Base-by-base conservation (phyloP, 768 basidiomycete species). In the Paxillus rubicundulus region DNA sequence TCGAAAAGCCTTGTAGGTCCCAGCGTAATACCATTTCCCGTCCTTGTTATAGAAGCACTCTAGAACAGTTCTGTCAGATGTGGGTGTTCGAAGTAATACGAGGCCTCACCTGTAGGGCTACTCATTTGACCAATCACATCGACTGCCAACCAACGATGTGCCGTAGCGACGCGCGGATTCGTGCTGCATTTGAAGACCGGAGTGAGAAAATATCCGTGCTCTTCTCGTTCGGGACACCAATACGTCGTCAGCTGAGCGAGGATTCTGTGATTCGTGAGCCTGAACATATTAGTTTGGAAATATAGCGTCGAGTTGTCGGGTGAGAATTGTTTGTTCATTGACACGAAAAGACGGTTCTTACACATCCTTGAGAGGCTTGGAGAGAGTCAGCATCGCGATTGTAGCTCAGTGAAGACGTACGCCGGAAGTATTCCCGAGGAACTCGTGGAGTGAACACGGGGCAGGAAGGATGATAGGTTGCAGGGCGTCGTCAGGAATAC, bases 11-110 rank as follows among this genome's bases (percentile, higher is more conserved):
- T 77, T 81, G 69, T 91, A 91, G 4, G 81, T 76, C n/a, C 89
- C 89, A 12, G 89, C 88, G 55, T 91, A 91, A 64, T 90, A 91
- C 86, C 87, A 91, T 53, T 81, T 80, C 8, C 85, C 86, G 50
- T 89, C 86, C 65, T 84, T 89, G 67, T 84, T 86, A 59, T 83
- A 91, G 67, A 91, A 91, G 56, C 87, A 91, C 62, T 91, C 89
- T 89, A 52, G 12, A 28, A 20, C 13, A 32, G 42, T 32, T 13
- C 33, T 1, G 40, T 58, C 28, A 58, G 53, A n/a, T 20, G 20
- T 16, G n/a, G n/a, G 16, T 21, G 21, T 2, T 28, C 7, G 5
- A 38, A 17, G 14, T 6, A 16, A 36, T 36, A 10, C 20, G 7
- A 3, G 12, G 7, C 45, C 70, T 53, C 56, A 82, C 88, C 89